Evolutionary conservation across 441 rosid species (phyloP), one percentile per base, ranked within the genome.

Genomic region (Adansonia madagascariensis): DNA sequence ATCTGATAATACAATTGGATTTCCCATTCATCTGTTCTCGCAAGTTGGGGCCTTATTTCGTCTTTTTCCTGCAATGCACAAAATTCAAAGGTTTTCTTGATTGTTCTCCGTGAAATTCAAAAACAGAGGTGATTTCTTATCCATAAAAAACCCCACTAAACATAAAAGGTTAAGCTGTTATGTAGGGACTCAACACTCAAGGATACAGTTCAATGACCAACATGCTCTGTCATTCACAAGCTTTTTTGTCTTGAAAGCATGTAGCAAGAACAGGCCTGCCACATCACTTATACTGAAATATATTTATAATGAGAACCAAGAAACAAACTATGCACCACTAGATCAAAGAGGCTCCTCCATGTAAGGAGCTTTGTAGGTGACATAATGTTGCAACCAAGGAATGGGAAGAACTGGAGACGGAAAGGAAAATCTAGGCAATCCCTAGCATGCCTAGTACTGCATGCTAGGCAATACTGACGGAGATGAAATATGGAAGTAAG

Each of bases 1-100:
- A 79, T 82, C 86, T 86, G 87, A 83, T 93, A 97, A 80, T 67
- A 97, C 75, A 79, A 12, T 78, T 85, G 94, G 53, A 94, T 91
- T 86, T 93, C 98, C 77, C 14, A 84, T 12, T 90, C 91, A 84
- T 94, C 97, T 79, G 0, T 85, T 73, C 67, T 82, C 17, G 90
- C 97, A 78, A 89, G 88, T 80, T 2, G 75, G 66, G 56, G 87
- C 55, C 4, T 1, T 17, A 94, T 85, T 81, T 76, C 90, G 6
- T 49, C 83, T 80, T 92, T 95, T 78, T 92, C 97, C 99, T 97
- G 68, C 67, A 80, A 81, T 76, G 74, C 77, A 64, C 81, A 75
- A 66, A 27, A n/a, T 3, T 27, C 39, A 44, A 11, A 47, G 8
- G 14, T 50, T 50, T 69, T 69, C 55, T 27, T 24, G 6, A 69